Conservation (phyloP, 225 moss, liverwort and hornwort species). For the Sphagnum tenellum region DNA sequence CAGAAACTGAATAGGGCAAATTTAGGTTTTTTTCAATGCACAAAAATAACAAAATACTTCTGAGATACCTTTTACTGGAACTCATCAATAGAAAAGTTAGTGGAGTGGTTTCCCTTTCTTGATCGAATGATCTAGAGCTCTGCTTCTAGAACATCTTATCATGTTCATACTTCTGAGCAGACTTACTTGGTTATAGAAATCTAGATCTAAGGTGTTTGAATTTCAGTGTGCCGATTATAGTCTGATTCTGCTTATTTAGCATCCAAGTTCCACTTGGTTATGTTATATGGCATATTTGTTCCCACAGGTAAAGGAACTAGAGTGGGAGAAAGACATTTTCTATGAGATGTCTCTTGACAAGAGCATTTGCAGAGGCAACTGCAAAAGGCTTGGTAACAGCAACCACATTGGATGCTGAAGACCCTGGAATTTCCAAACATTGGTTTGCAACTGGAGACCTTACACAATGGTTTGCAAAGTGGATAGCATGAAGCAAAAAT, state of each 20-base stretch:
- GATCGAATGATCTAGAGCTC: too few relatives aligned
- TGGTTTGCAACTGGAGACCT: conserved; percentile 4
- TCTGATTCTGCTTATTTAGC: too few relatives aligned
- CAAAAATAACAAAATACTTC: too few relatives aligned
- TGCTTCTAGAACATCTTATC: too few relatives aligned
- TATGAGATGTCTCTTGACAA: conserved; percentile 25
- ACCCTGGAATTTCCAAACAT: conserved; percentile 6
- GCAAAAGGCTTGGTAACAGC: conserved; percentile 19
- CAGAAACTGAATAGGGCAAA: background rate
- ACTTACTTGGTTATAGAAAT: too few relatives aligned
- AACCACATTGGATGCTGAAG: conserved; percentile 14
- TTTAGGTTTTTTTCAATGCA: background rate
- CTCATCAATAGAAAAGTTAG: too few relatives aligned
- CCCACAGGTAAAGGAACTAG: conserved; percentile 39
- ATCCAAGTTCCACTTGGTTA: background rate
- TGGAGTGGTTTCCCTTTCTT: too few relatives aligned
- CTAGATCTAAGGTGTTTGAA: background rate
- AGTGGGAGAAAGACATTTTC: conserved; percentile 23
- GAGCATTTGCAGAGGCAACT: conserved; percentile 24
- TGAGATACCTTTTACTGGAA: background rate
- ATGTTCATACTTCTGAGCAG: too few relatives aligned
- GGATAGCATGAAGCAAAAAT: background rate
- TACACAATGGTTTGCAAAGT: background rate
- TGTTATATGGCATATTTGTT: background rate
- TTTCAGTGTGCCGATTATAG: background rate